Evolutionary conservation across 2,329 filamentous ascomycete species (phyloP).

Genomic region (Triangularia setosa): DNA sequence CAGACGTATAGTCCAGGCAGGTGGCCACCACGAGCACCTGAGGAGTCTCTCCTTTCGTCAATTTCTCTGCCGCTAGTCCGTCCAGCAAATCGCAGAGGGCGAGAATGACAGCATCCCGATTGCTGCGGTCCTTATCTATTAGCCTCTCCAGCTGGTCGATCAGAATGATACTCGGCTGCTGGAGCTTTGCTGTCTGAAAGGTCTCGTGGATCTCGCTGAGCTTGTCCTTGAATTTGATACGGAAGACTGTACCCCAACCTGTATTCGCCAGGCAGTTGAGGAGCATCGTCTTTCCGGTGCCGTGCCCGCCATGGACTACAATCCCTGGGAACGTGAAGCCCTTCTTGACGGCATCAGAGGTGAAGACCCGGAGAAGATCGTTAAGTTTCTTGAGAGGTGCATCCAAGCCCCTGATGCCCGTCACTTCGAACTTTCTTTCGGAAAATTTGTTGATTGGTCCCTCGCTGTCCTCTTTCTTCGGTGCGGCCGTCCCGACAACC

Average conservation of each 20-base stretch:
- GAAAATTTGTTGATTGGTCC: constrained; percentile 8
- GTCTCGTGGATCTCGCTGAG: constrained; percentile 57
- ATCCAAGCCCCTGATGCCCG: constrained; percentile 64
- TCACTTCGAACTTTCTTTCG: constrained; percentile 41
- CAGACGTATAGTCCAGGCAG: constrained; percentile 64
- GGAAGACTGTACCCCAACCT: constrained; percentile 67
- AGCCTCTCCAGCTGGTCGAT: constrained; percentile 75
- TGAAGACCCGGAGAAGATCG: constrained; percentile 56
- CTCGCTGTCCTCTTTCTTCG: constrained; percentile 11
- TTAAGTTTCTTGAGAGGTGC: constrained; percentile 65
- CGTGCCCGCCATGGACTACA: constrained; percentile 74
- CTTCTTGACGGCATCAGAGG: constrained; percentile 31
- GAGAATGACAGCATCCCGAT: constrained; percentile 48
- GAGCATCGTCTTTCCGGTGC: constrained; percentile 79
- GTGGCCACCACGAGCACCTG: constrained; percentile 71
- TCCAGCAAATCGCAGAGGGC: constrained; percentile 54
- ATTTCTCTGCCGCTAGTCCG: constrained; percentile 37
- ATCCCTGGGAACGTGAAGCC: constrained; percentile 47
- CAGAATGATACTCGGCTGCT: constrained; percentile 72
- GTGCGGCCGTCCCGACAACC: constrained; percentile 28
- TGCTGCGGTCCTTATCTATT: constrained; percentile 56
- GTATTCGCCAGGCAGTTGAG: constrained; percentile 63
- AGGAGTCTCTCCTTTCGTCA: constrained; percentile 38
- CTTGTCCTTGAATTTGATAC: constrained; percentile 54
- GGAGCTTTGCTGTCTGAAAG: constrained; percentile 65